Conservation (phyloP, 352 stramenopile genomes). For the Globisporangium polare region DNA sequence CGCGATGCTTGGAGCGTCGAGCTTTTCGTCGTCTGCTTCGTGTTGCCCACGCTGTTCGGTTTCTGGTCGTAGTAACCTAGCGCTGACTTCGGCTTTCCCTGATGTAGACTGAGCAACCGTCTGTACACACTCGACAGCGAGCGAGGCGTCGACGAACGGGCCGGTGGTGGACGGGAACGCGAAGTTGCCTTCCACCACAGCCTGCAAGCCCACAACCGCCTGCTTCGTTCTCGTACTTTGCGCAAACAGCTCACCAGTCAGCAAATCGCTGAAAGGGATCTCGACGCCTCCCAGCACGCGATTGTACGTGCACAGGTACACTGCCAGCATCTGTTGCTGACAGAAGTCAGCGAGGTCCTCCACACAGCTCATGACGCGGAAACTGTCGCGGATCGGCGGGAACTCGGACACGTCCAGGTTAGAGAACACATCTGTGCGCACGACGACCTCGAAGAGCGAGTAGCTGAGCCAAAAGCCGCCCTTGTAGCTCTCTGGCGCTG, state of each 20-base stretch:
- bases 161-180: slow-evolving; percentile 33
- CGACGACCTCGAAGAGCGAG: slow-evolving; percentile 78
- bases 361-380: slow-evolving; percentile 55
- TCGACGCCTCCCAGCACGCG: slow-evolving; percentile 53
- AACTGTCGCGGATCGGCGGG: slow-evolving; percentile 64
- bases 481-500: slow-evolving; percentile 6
- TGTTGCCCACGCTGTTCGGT: not conserved
- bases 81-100: not conserved
- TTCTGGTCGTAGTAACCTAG: not conserved
- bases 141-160: slow-evolving; percentile 27
- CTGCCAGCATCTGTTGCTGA: slow-evolving; percentile 26
- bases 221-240: not conserved
- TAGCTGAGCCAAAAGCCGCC: slow-evolving; percentile 79
- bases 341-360: slow-evolving; percentile 44
- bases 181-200: slow-evolving; percentile 33
- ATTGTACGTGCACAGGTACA: slow-evolving; percentile 76
- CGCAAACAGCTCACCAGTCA: slow-evolving; percentile 22
- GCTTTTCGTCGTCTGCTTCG: too few relatives aligned
- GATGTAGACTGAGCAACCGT: not conserved
- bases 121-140: slow-evolving; percentile 27
- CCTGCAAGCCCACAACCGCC: slow-evolving; percentile 6
- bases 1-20: not conserved
- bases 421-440: slow-evolving; percentile 78
- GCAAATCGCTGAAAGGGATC: slow-evolving; percentile 35
- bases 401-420: slow-evolving; percentile 56